Base-by-base conservation (phyloP, 1,284 basidiomycete genomes). In the Sphaerobolus stellatus region DNA sequence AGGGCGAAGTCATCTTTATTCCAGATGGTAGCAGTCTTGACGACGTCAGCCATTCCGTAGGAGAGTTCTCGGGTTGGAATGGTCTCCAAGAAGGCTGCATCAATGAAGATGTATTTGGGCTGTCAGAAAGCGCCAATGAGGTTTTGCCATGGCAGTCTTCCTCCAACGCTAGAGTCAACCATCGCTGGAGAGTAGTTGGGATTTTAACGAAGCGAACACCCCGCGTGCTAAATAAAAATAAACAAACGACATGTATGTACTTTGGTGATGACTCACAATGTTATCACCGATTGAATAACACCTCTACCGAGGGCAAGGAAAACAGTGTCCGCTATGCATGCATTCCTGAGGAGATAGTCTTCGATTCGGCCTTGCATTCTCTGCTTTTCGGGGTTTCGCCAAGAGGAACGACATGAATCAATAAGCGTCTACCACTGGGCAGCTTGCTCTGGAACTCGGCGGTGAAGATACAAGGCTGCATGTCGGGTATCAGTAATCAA, bases 141-240 rank as follows among this genome's bases (percentile, higher is more conserved):
- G 72, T 99, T 99, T 78, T 99, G 99, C n/a, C 99, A 96, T 29
- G 96, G 96, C 1, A 97, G 99, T 79, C 99, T 99, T 46, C 96
- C 97, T 16, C 97, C 96, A 46, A 99, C 90, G 56, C 92, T 88
- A 1, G 94, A 97, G 73, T 99, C 96, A 40, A 99, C 97, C 97
- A 99, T 99, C 16, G 95, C 94, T 46, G 80, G 3, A 99, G 78
- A 0, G 94, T 98, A 0, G 97, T 98, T 0, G 97, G 96, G 56
- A 99, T 92, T 74, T 99, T 97, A 27, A 94, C 88, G 71, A 97
- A 92, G 58, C 90, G 90, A 41, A 98, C 84, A 3, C 91, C 91
- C 47, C 91, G 84, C 90, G 92, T 92, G 71, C 87, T 89, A 57
- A 9, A 28, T 14, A n/a, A 56, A 29, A 51, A 41, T 52, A n/a